phyloP scores from a whole-genome alignment of 257 asterid species.

The Capsicum pubescens region DNA sequence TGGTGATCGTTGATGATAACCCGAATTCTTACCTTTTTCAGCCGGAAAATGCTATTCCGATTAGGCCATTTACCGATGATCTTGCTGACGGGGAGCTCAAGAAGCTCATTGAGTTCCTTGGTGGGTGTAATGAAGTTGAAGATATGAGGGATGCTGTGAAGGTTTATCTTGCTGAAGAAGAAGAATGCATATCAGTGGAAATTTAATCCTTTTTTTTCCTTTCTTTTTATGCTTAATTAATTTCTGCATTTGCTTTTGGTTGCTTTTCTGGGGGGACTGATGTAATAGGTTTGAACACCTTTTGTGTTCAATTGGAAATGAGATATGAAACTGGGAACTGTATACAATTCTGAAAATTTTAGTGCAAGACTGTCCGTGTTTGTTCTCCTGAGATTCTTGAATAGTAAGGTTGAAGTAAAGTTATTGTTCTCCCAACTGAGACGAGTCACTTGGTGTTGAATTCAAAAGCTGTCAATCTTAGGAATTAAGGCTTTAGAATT shows the following conservation, averaged over 20 bases:
- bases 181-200: constrained; percentile 31
- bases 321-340: neutral
- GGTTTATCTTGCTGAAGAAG: constrained; percentile 40
- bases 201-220: constrained; percentile 6
- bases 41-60: constrained; percentile 76
- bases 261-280: constrained; percentile 19
- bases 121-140: constrained; percentile 54
- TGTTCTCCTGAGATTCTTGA: constrained; percentile 4
- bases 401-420: neutral
- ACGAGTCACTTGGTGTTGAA: neutral
- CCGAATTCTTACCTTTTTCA: constrained; percentile 78
- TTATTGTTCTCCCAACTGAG: neutral
- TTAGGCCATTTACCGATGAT: constrained; percentile 70
- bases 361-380: neutral
- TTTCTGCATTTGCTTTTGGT: constrained; percentile 24
- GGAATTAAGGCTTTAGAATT: neutral
- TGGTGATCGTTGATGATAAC: constrained; percentile 81
- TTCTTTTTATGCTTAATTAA: neutral
- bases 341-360: constrained; percentile 4
- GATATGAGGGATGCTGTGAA: constrained; percentile 73
- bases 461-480: neutral
- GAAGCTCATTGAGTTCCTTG: constrained; percentile 62
- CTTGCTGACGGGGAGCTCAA: constrained; percentile 69
- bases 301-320: constrained; percentile 25
- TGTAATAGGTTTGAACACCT: constrained; percentile 22